These are phyloP conservation scores for Pestalotiopsis sp. DNA, from an alignment of 2,329 filamentous ascomycete genomes.

Conservation along the genomic window DNA sequence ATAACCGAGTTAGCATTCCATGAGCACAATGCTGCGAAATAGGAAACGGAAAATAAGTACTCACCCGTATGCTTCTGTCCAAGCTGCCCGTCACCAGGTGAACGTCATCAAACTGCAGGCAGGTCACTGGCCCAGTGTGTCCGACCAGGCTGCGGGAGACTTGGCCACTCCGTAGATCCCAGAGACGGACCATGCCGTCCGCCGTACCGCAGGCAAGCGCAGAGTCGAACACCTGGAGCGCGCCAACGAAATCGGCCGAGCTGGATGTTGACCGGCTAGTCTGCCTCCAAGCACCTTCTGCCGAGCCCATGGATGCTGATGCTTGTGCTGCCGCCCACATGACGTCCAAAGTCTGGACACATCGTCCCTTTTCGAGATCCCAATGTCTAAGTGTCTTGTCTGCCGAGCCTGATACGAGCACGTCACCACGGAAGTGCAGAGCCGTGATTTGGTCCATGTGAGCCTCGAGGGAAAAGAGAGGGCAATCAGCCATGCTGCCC, in stretches of 20 bases:
- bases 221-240: slow-evolving; percentile 93
- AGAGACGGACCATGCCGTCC: slow-evolving; percentile 94
- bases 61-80: slow-evolving; percentile 91
- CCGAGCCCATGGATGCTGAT: slow-evolving; percentile 66
- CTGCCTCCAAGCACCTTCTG: slow-evolving; percentile 72
- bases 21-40: background rate
- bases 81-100: slow-evolving; percentile 91
- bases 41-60: slow-evolving; percentile 32
- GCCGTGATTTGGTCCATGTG: slow-evolving; percentile 96
- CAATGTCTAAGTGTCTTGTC: slow-evolving; percentile 98
- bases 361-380: slow-evolving; percentile 96
- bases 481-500: slow-evolving; percentile 86
- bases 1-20: slow-evolving; percentile 29
- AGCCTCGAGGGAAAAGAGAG: slow-evolving; percentile 83
- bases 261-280: slow-evolving; percentile 67
- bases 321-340: slow-evolving; percentile 97
- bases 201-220: slow-evolving; percentile 95
- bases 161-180: slow-evolving; percentile 95
- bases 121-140: slow-evolving; percentile 92
- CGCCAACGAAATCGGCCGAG: slow-evolving; percentile 89
- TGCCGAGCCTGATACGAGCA: slow-evolving; percentile 90
- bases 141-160: slow-evolving; percentile 96
- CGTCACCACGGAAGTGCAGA: slow-evolving; percentile 85
- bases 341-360: slow-evolving; percentile 95
- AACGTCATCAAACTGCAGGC: slow-evolving; percentile 93